Conservation (phyloP, 257 asterid species). For the Primulina tabacum region DNA sequence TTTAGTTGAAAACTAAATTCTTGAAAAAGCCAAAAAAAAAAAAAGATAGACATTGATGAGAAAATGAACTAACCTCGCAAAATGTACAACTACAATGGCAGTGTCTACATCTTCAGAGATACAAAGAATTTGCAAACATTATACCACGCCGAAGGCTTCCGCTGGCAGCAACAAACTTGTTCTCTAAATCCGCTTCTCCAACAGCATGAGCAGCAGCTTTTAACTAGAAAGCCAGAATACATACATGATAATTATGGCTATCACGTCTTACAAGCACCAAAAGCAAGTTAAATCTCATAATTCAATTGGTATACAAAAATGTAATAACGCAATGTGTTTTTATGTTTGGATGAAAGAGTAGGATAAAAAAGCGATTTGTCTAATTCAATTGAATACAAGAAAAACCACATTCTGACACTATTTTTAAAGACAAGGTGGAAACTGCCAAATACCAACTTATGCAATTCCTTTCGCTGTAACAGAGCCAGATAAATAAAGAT, state of each 20-base stretch:
- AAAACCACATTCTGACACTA: neutral
- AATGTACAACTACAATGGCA: conserved; percentile 11
- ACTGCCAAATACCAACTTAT: neutral
- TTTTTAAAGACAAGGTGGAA: too few species aligned
- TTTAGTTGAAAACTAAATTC: too few species aligned
- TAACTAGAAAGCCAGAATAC: conserved; percentile 43
- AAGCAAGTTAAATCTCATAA: neutral
- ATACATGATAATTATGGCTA: neutral
- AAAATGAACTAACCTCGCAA: neutral
- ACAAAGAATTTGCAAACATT: conserved; percentile 93
- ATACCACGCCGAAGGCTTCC: conserved; percentile 95
- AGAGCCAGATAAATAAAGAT: neutral
- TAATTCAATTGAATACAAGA: neutral
- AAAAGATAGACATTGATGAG: neutral
- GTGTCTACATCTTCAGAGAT: conserved; percentile 42
- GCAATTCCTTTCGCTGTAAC: neutral
- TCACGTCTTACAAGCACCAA: conserved; percentile 1
- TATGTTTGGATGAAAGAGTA: neutral
- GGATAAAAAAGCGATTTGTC: neutral
- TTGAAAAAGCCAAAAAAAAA: too few species aligned
- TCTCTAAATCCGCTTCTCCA: conserved; percentile 82
- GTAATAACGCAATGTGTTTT: neutral
- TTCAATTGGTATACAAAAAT: neutral
- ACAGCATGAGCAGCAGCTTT: conserved; percentile 91
- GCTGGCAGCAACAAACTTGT: conserved; percentile 76